Evolutionary conservation across 306 rosid genomes (phyloP).

Genomic region (Ziziphus jujuba): DNA sequence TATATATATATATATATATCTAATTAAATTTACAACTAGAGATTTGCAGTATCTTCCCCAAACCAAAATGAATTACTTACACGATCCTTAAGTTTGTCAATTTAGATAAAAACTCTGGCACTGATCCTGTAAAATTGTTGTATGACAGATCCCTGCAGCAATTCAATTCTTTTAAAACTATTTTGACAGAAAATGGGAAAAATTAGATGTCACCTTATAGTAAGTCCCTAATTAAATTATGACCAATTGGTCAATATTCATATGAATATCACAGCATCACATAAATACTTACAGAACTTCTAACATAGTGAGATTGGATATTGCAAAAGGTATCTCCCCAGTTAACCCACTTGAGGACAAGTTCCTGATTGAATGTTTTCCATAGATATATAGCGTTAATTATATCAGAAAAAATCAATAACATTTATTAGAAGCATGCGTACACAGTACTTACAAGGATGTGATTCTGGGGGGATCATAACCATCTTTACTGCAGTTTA

Average conservation of each 20-base stretch:
- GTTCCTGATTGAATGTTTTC: background rate
- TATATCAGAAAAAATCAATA: background rate
- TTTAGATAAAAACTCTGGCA: conserved; percentile 45
- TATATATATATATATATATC: background rate
- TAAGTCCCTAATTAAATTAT: too few relatives aligned
- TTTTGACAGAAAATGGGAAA: too few relatives aligned
- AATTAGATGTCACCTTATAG: too few relatives aligned
- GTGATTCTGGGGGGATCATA: conserved; percentile 11
- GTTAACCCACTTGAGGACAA: conserved; percentile 24
- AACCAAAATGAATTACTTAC: conserved; percentile 28
- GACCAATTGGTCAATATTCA: too few relatives aligned
- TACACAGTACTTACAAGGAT: conserved; percentile 18
- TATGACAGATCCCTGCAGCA: conserved; percentile 48
- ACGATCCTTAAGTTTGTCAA: conserved; percentile 31
- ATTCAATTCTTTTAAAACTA: background rate
- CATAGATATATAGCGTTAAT: background rate
- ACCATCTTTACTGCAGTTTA: conserved; percentile 34
- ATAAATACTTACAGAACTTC: conserved; percentile 36
- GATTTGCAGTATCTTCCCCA: too few relatives aligned
- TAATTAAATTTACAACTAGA: too few relatives aligned
- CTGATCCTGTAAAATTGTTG: conserved; percentile 37
- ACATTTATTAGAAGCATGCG: background rate
- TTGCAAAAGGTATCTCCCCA: conserved; percentile 9
- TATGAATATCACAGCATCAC: too few relatives aligned
- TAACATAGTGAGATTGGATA: conserved; percentile 41